Evolutionary conservation across 192 early-diverging fungal genomes (phyloP).

Genomic region (Coemansia sp.): DNA sequence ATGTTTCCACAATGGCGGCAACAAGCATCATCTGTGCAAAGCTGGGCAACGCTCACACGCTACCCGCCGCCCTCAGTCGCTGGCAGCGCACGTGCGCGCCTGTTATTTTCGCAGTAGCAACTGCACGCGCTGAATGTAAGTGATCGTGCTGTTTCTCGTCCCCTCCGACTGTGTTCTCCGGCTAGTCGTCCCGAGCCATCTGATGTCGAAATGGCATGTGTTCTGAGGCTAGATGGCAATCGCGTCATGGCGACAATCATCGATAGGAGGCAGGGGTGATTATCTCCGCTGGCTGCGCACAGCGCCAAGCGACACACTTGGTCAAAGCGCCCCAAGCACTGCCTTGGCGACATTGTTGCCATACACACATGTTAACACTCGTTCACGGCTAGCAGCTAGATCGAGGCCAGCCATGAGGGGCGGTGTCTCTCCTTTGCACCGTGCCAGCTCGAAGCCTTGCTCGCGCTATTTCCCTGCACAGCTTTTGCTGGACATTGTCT

Average conservation of each 20-base stretch:
- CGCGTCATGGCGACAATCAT: neutral
- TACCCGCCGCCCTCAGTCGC: neutral
- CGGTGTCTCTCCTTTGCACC: neutral
- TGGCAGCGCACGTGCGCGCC: neutral
- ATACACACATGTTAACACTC: neutral
- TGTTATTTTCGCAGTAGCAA: neutral
- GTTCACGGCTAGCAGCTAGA: neutral
- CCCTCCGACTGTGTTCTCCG: neutral
- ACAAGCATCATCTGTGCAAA: neutral
- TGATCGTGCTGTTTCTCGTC: neutral
- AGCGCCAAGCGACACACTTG: neutral
- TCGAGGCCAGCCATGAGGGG: neutral
- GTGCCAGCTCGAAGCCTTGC: constrained; percentile 3
- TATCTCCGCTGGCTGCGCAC: neutral
- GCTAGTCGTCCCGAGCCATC: neutral
- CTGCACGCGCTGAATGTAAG: neutral
- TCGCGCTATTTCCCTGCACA: neutral
- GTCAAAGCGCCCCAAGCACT: neutral
- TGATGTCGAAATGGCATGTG: neutral
- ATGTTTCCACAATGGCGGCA: constrained; percentile 2
- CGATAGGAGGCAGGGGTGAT: neutral
- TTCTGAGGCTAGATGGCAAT: neutral
- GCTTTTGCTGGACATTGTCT: neutral
- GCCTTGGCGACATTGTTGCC: neutral
- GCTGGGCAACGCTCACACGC: neutral